Evolutionary conservation across 1,284 basidiomycete species (phyloP), one percentile per base, ranked within the genome.

Genomic region (Chalciporus piperatoides): DNA sequence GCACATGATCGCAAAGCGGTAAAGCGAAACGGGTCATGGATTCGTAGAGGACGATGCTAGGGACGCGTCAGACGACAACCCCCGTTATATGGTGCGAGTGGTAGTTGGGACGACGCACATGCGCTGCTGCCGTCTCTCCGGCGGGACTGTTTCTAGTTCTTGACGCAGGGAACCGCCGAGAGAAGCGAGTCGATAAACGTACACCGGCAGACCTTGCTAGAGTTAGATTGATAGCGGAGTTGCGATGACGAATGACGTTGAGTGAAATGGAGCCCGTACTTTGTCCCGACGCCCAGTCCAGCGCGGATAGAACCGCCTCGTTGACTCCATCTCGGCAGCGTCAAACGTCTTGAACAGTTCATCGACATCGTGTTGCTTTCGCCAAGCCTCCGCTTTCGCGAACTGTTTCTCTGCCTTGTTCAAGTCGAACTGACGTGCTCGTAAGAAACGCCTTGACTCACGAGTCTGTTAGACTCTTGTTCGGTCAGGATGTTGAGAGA

Each of bases 221-320:
- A 38, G 8, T 33, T 8, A 27, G 32, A 23, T 30, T 36, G n/a
- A 39, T 56, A 41, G 12, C 17, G 11, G 15, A 24, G 17, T 48
- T 25, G 24, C 24, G 19, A 12, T 32, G 6, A 44, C 24, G 38
- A 17, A 45, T n/a, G 28, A 42, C 14, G 28, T 32, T 51, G 36
- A 44, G 21, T 33, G 19, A 28, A n/a, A 9, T 41, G 21, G 17
- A n/a, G 24, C 4, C 37, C 71, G 7, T 56, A 80, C 86, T 71
- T 82, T 86, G 61, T 89, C 84, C 59, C 86, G 71, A 48, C 83
- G 72, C 2, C 87, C 88, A 1, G 86, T 90, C 86, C 86, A 90
- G 30, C 84, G 75, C 2, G 88, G 85, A 68, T 90, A 90, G 53
- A 82, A 87, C 45, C 74, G 71, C 61, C 79, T 79, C 3, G 80